Base-by-base conservation (phyloP, 148 eudicot genomes). In the Silene latifolia region DNA sequence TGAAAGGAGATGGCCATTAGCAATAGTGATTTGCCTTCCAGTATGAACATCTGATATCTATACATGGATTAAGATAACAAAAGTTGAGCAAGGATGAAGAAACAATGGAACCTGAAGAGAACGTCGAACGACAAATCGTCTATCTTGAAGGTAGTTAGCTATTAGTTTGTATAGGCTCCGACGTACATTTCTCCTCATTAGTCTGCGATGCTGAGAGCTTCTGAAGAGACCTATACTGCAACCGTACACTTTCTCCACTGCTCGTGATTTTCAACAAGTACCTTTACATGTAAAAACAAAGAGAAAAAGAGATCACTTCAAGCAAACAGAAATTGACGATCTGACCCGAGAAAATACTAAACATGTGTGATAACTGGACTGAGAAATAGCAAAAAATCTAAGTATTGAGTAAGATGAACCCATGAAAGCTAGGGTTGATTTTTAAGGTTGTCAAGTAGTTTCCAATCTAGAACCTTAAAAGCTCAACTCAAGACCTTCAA, bases 211-310 rank as follows among this genome's bases (percentile, higher is more conserved):
- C 75, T 19, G 69, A 32, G 25, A 84, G 77, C 83, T 90, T 92
- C 20, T 81, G 79, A 19, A 92, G 85, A 54, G 98, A 92, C 47
- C 98, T 91, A 57, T 92, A 92, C 56, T 92, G 98, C 83, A 92
- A 79, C 62, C 95, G 85, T 27, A 92, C 88, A 76, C 82, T 88
- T 80, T 90, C 93, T 65, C 44, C 35, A 32, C 35, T 32, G 35
- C 35, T 4, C 5, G 35, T 32, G 35, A 32, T 32, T 4, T 32
- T 32, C 5, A 32, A 32, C 35, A 32, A 32, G 35, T 32, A 32
- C 35, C 35, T 32, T 32, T 32, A 32, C 35, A 32, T 32, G 35
- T 32, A 32, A 32, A 32, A 3, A 32, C 35, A 32, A 2, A 32
- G 35, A 32, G 35, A 32, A 32, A 32, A 32, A 32, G 35, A 32